Base-by-base conservation (phyloP, 2,329 filamentous ascomycete genomes). In the Lachnellula cervina region DNA sequence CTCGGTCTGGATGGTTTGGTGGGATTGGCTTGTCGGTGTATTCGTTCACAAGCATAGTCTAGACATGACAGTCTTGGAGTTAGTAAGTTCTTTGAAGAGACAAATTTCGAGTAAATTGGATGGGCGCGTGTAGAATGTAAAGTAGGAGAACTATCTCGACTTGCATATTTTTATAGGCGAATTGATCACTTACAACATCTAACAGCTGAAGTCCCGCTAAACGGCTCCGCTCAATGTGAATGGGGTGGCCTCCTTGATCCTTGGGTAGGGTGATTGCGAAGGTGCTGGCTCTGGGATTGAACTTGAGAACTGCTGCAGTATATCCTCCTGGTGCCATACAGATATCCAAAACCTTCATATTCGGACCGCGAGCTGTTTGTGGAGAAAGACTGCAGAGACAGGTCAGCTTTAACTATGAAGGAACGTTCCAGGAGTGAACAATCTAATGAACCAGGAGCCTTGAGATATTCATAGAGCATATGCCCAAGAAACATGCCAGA, bases 301-400 rank as follows among this genome's bases (percentile, higher is more conserved):
- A 13, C 32, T 56, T 51, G 6, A 57, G 43, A 32, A 56, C 52
- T 8, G 52, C 40, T 19, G 55, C 55, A 2, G 55, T 53, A 35
- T 55, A 60, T 3, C 52, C 55, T 38, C 55, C 58, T 2, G 54
- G 58, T 13, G 58, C 62, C 62, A 63, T 64, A 45, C 67, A 68
- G 13, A 69, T 58, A 55, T 68, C 65, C 13, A 69, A 59, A 16
- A 64, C 55, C 25, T 60, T 60, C 5, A 63, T 43, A 7, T 56
- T 21, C 11, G 19, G 17, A 14, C 40, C 45, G 14, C 32, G 35
- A 11, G 14, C 5, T 11, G 40, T 21, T 8, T 47, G 37, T 4
- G n/a, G 19, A 43, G 21, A 32, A 25, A 43, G 23, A 9, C 23
- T 32, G 28, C 9, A 32, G 28, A 32, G 28, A 32, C 11, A 13